These are phyloP conservation scores for Teunomyces kruisii DNA, from an alignment of 805 yeast species.

Conservation along the genomic window DNA sequence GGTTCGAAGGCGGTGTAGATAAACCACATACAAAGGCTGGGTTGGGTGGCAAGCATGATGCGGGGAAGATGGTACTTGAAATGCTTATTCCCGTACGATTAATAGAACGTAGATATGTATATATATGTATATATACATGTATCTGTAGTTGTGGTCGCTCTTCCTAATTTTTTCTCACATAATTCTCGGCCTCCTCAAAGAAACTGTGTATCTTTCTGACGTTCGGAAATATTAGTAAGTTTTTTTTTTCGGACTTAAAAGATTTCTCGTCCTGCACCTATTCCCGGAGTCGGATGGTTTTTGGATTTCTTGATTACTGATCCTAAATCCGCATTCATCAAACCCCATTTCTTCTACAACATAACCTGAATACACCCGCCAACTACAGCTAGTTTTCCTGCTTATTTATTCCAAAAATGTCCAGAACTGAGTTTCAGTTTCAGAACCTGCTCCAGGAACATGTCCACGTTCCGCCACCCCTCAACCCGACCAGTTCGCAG, in stretches of 20 bases:
- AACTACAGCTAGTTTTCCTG: neutral
- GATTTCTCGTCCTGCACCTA: neutral
- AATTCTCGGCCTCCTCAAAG: too few relatives aligned
- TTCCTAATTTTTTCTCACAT: too few relatives aligned
- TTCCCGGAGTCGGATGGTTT: neutral
- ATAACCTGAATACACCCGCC: neutral
- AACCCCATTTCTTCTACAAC: neutral
- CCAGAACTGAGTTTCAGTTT: neutral
- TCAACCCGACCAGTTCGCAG: neutral
- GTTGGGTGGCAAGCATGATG: too few relatives aligned
- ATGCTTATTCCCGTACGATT: too few relatives aligned
- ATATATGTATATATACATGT: too few relatives aligned
- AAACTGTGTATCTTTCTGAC: neutral
- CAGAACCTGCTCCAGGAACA: neutral
- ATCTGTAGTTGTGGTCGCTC: too few relatives aligned
- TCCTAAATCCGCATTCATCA: neutral
- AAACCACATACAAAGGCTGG: too few relatives aligned
- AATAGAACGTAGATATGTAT: too few relatives aligned
- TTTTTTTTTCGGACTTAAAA: constrained; percentile 1
- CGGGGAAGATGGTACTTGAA: too few relatives aligned
- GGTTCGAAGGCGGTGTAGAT: too few relatives aligned
- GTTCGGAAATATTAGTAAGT: neutral
- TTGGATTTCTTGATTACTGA: neutral
- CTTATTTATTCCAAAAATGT: neutral
- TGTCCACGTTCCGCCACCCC: neutral